These are phyloP conservation scores for Xerocomus brunneocitrinus DNA, from an alignment of 768 basidiomycete species.

Conservation along the genomic window DNA sequence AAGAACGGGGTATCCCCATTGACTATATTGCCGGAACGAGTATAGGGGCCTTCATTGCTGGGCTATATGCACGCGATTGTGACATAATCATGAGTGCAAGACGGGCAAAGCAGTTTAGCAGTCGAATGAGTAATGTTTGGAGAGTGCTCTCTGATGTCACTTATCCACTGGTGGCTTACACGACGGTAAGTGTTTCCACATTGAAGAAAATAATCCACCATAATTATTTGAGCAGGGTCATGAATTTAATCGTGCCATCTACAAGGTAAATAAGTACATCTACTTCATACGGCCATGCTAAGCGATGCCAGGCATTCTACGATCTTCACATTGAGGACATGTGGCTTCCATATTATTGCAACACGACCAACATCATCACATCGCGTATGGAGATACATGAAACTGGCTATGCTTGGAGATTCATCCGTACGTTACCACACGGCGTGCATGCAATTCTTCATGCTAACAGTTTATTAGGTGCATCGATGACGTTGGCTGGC, in stretches of 20 bases:
- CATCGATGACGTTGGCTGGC: conserved; percentile 96
- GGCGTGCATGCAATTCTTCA: background rate
- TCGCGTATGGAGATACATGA: conserved; percentile 97
- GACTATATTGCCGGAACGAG: conserved; percentile 94
- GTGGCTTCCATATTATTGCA: conserved; percentile 99
- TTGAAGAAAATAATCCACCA: background rate
- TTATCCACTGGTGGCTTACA: conserved; percentile 73
- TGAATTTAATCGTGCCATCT: conserved; percentile 92
- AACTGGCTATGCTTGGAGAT: conserved; percentile 98
- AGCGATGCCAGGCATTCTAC: conserved; percentile 68
- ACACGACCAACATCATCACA: conserved; percentile 94
- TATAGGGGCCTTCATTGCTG: conserved; percentile 90
- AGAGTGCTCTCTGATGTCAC: conserved; percentile 89
- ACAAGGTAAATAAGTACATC: conserved; percentile 53
- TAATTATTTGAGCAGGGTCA: conserved; percentile 60
- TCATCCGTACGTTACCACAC: conserved; percentile 56
- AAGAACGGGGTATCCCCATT: conserved; percentile 89
- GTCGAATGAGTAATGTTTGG: conserved; percentile 92
- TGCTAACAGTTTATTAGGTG: conserved; percentile 47
- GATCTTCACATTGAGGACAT: conserved; percentile 95
- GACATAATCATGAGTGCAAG: conserved; percentile 83
- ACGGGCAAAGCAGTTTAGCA: conserved; percentile 87
- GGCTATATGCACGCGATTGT: conserved; percentile 91
- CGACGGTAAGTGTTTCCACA: conserved; percentile 45
- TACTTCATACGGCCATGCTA: conserved; percentile 1